Conservation (phyloP, 805 yeast species). For the Starmera caribaea region DNA sequence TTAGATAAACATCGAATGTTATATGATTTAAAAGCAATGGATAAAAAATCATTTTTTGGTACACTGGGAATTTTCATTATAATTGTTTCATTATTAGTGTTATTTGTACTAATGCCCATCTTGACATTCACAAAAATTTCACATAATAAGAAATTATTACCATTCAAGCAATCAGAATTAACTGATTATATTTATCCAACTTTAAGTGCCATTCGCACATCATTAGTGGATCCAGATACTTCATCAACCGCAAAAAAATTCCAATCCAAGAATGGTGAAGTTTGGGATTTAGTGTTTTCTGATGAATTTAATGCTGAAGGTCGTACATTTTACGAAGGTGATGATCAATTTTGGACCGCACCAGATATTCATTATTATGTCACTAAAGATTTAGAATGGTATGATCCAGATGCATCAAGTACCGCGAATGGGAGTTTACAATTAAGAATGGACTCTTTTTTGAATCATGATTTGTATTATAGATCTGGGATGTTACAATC, state of each 20-base stretch:
- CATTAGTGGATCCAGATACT: conserved; percentile 65
- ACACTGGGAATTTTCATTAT: conserved; percentile 48
- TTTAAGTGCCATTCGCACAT: conserved; percentile 48
- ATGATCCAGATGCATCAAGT: conserved; percentile 37
- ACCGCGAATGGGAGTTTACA: conserved; percentile 32
- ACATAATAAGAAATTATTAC: too few relatives aligned
- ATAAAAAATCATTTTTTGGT: conserved; percentile 51
- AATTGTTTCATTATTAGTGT: conserved; percentile 46
- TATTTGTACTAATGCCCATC: conserved; percentile 76
- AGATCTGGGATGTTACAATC: conserved; percentile 38
- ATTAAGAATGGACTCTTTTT: conserved; percentile 30
- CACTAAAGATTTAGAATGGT: conserved; percentile 41
- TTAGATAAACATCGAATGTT: conserved; percentile 62
- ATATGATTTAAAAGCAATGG: conserved; percentile 58
- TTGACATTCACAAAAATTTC: conserved; percentile 68
- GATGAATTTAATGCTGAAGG: conserved; percentile 42
- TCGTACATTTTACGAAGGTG: conserved; percentile 36
- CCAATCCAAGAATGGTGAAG: conserved; percentile 22
- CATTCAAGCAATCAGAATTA: conserved; percentile 19
- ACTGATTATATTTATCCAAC: conserved; percentile 48
- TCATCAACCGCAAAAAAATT: conserved; percentile 38
- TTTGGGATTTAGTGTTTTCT: conserved; percentile 34
- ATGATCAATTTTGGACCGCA: conserved; percentile 38
- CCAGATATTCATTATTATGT: conserved; percentile 36
- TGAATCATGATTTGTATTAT: conserved; percentile 34